These are phyloP conservation scores for Gloeopeniophorella convolvens DNA, from an alignment of 768 basidiomycete species.

Conservation along the genomic window DNA sequence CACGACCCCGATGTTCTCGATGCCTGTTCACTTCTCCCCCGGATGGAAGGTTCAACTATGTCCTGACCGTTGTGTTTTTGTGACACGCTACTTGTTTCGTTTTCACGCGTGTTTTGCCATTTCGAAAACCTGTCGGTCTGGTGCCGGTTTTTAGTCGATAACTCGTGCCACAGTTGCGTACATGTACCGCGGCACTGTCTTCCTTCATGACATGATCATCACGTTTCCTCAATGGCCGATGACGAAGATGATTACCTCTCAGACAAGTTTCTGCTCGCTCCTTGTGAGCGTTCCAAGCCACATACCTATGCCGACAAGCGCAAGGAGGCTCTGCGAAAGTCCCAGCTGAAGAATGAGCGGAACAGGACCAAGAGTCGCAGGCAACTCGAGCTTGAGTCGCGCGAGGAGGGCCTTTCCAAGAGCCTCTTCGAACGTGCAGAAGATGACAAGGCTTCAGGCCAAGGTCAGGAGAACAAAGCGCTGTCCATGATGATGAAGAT, in stretches of 20 bases:
- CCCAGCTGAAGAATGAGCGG: slow-evolving; percentile 60
- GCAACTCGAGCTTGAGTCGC: slow-evolving; percentile 65
- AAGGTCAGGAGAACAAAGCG: slow-evolving; percentile 61
- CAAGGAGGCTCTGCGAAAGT: slow-evolving; percentile 51
- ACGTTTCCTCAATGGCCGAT: slow-evolving; percentile 45
- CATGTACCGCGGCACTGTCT: slow-evolving; percentile 14
- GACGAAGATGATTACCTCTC: slow-evolving; percentile 86
- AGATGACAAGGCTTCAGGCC: slow-evolving; percentile 48
- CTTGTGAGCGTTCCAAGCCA: slow-evolving; percentile 32
- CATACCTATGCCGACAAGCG: slow-evolving; percentile 69
- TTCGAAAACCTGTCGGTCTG: slow-evolving; percentile 16
- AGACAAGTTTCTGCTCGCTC: slow-evolving; percentile 67
- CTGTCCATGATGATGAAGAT: slow-evolving; percentile 90
- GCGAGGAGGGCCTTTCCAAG: slow-evolving; percentile 71
- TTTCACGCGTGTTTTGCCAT: slow-evolving; percentile 14
- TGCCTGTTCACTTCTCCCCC: slow-evolving; percentile 9
- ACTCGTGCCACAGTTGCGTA: slow-evolving; percentile 12
- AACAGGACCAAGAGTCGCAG: slow-evolving; percentile 58
- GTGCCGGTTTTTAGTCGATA: slow-evolving; percentile 9
- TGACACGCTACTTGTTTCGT: slow-evolving; percentile 17
- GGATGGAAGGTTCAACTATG: slow-evolving; percentile 18
- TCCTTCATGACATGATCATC: slow-evolving; percentile 13
- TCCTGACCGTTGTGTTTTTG: slow-evolving; percentile 18
- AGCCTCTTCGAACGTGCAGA: slow-evolving; percentile 75
- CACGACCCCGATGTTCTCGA: slow-evolving; percentile 19